Percentiles rank a stretch among this genome's conserved stretches.
phyloP scores from a whole-genome alignment of 1,284 basidiomycete species.

The Rhodotorula sp. region DNA sequence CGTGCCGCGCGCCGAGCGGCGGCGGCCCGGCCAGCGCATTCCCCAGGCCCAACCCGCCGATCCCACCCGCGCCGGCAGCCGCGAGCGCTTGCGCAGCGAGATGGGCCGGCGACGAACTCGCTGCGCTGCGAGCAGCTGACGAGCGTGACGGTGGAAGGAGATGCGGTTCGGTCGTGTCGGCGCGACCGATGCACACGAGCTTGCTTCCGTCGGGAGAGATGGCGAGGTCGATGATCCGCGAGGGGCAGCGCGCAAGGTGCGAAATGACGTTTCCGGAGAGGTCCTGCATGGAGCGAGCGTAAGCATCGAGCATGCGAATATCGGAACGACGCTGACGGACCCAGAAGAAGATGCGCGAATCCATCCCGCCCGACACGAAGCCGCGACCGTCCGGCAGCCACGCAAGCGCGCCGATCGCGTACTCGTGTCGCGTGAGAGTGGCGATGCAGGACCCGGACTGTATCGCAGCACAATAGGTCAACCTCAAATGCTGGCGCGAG shows the following conservation, averaged over 20 bases:
- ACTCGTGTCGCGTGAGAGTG: constrained; percentile 69
- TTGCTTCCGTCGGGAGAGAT: constrained; percentile 81
- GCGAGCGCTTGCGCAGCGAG: background rate
- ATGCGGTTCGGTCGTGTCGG: constrained; percentile 35
- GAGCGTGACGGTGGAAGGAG: constrained; percentile 9
- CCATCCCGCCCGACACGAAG: constrained; percentile 87
- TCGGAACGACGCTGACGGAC: constrained; percentile 55
- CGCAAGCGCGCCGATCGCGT: constrained; percentile 79
- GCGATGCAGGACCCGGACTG: constrained; percentile 67
- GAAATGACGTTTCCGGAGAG: constrained; percentile 69
- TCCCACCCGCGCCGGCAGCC: background rate
- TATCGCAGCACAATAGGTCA: constrained; percentile 48
- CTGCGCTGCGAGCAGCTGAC: too few species aligned
- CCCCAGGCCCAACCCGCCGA: background rate
- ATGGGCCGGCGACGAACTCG: too few species aligned
- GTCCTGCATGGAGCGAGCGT: constrained; percentile 58
- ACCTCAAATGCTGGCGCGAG: rapidly evolving
- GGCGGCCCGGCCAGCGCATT: constrained; percentile 6
- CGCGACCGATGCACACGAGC: constrained; percentile 74
- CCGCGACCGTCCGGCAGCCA: constrained; percentile 87
- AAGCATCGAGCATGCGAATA: background rate
- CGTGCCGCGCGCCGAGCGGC: constrained; percentile 48
- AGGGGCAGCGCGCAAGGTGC: constrained; percentile 70
- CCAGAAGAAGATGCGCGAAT: constrained; percentile 85
- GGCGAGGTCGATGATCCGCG: constrained; percentile 83